A percentile compares a stretch with the other conserved stretches of the same genome.
Conservation (phyloP, 257 asterid species). For the Coffea eugenioides region DNA sequence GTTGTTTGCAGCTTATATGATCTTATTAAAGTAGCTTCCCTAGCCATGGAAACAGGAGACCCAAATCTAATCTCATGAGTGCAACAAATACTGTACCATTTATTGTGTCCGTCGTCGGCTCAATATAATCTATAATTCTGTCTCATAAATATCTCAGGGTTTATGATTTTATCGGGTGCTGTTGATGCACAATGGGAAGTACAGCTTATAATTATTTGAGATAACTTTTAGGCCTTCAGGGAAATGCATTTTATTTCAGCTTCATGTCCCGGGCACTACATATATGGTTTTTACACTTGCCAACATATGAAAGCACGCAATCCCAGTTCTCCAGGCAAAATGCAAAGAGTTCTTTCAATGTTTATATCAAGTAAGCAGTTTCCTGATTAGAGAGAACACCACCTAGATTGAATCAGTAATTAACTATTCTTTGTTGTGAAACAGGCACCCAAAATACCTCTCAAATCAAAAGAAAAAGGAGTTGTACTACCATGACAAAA, state of each 20-base stretch:
- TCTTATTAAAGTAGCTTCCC: conserved; percentile 3
- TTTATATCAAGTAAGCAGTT: neutral
- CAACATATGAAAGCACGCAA: neutral
- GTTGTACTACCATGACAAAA: neutral
- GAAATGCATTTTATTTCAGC: neutral
- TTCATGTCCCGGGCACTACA: neutral
- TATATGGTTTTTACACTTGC: neutral
- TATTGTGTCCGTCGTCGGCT: neutral
- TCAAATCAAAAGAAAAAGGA: neutral
- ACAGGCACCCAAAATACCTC: neutral
- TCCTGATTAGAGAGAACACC: neutral
- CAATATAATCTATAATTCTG: neutral
- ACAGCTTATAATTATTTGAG: neutral
- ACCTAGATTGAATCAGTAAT: neutral
- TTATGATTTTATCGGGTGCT: too few relatives aligned
- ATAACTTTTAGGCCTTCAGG: neutral
- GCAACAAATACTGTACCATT: neutral
- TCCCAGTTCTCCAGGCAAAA: neutral
- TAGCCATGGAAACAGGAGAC: neutral
- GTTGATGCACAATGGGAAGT: neutral
- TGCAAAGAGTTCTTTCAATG: neutral
- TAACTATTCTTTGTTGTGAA: neutral
- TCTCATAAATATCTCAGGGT: neutral
- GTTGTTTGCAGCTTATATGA: neutral
- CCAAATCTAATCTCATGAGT: neutral